Evolutionary conservation across 1,284 basidiomycete genomes (phyloP).

Genomic region (Sporisorium iseilematis-ciliati): DNA sequence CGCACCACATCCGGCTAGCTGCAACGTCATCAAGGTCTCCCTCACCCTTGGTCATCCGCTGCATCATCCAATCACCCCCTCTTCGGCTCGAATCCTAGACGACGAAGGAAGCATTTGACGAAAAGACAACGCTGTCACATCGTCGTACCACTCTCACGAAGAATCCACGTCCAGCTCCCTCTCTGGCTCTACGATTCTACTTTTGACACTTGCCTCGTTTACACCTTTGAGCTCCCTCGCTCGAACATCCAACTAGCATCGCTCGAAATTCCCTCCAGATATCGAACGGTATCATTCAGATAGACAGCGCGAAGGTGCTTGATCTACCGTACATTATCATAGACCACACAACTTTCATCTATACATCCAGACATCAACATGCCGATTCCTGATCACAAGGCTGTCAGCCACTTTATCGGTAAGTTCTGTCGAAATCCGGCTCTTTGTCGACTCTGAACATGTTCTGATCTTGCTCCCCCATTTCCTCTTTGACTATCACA

Average conservation of each 20-base stretch:
- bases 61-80: slow-evolving; percentile 7
- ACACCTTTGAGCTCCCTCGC: slow-evolving; percentile 27
- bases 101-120: slow-evolving; percentile 5
- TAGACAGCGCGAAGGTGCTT: background rate
- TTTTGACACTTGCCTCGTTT: background rate
- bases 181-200: slow-evolving; percentile 15
- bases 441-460: background rate
- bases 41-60: slow-evolving; percentile 47
- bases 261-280: background rate
- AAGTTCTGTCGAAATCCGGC: slow-evolving; percentile 10
- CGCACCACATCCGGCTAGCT: background rate
- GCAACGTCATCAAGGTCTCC: slow-evolving; percentile 48
- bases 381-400: slow-evolving; percentile 61
- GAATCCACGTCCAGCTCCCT: slow-evolving; percentile 25
- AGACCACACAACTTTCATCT: background rate
- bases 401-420: slow-evolving; percentile 66
- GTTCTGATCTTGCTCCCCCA: slow-evolving; percentile 3
- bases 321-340: background rate
- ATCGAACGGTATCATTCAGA: too few species aligned
- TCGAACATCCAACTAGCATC: background rate
- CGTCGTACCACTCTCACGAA: background rate
- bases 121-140: background rate
- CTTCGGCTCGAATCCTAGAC: slow-evolving; percentile 1
- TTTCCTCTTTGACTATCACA: slow-evolving; percentile 67
- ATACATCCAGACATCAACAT: slow-evolving; percentile 16